Base-by-base conservation (phyloP, 805 yeast genomes). In the Pichia nakasei region DNA sequence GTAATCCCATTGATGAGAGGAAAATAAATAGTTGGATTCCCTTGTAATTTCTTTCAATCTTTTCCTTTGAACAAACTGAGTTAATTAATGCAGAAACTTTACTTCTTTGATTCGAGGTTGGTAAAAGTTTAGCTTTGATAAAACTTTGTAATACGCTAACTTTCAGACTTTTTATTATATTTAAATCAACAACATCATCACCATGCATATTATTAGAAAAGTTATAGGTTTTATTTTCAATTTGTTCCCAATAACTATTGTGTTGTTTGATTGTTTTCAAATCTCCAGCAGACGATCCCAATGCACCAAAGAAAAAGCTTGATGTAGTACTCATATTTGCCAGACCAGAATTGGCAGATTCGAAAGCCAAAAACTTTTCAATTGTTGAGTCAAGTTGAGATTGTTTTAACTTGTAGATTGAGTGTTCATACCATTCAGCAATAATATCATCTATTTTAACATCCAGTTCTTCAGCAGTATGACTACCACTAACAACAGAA, bases 401-500 rank as follows among this genome's bases (percentile, higher is more conserved):
- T 12, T 66, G 70, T 3, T 64, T 57, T 49, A 68, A 37, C 0
- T 48, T 50, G 1, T 49, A 45, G 6, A 71, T 43, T 15, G 52
- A 41, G 9, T 56, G 54, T 1, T 45, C 37, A 42, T 67, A 76
- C 65, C 79, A 65, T 20, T 61, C 64, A 9, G 46, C 17, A 1
- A 82, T 50, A 39, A 72, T 74, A 22, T 67, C 71, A 42, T 80
- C 73, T 21, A 82, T 68, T 42, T 71, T 70, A 0, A 44, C 41
- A 33, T 70, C 70, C 8, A 82, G 48, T 9, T 59, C 61, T 1
- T 53, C 53, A 2, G 80, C 72, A 0, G 63, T 45, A 42, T 65
- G 65, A 2, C 60, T 61, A 15, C 73, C 70, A 48, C 86, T 78
- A 68, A 79, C 72, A 0, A 80, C 58, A 1, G 75, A 65, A 11